A percentile compares a stretch with the other conserved stretches of the same genome.
phyloP scores from a whole-genome alignment of 108 stramenopile genomes.

The Bacterosira constricta region DNA sequence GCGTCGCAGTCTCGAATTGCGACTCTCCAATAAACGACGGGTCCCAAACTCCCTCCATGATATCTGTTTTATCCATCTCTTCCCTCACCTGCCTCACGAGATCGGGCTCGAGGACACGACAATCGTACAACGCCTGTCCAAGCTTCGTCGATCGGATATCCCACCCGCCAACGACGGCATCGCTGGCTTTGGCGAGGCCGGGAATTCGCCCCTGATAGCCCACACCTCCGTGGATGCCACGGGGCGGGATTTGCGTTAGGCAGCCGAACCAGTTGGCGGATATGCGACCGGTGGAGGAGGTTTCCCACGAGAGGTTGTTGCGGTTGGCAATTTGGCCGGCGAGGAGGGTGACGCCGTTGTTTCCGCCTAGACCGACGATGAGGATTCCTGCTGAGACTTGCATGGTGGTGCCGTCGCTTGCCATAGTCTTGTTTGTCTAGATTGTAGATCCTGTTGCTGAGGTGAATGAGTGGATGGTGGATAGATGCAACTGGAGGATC shows the following conservation, averaged over 20 bases:
- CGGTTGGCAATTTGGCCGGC: slow-evolving; percentile 77
- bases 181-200: slow-evolving; percentile 47
- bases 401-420: not conserved
- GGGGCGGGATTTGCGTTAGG: slow-evolving; percentile 72
- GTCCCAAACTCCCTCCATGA: slow-evolving; percentile 77
- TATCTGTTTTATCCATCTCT: slow-evolving; percentile 59
- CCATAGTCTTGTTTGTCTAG: not conserved
- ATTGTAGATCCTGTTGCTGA: not conserved
- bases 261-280: slow-evolving; percentile 78
- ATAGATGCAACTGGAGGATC: too few species aligned
- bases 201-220: slow-evolving; percentile 53
- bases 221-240: slow-evolving; percentile 53
- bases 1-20: slow-evolving; percentile 60
- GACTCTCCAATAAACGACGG: slow-evolving; percentile 72
- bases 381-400: slow-evolving; percentile 62
- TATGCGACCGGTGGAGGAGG: slow-evolving; percentile 46
- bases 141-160: slow-evolving; percentile 69
- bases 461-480: too few species aligned
- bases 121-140: slow-evolving; percentile 78
- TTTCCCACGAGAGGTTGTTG: slow-evolving; percentile 59
- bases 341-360: slow-evolving; percentile 81
- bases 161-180: slow-evolving; percentile 65
- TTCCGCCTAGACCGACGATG: slow-evolving; percentile 82
- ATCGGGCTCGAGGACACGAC: slow-evolving; percentile 80
- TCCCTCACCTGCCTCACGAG: slow-evolving; percentile 78